Evolutionary conservation across 108 stramenopile species (phyloP).

Genomic region (Conticribra weissflogii): DNA sequence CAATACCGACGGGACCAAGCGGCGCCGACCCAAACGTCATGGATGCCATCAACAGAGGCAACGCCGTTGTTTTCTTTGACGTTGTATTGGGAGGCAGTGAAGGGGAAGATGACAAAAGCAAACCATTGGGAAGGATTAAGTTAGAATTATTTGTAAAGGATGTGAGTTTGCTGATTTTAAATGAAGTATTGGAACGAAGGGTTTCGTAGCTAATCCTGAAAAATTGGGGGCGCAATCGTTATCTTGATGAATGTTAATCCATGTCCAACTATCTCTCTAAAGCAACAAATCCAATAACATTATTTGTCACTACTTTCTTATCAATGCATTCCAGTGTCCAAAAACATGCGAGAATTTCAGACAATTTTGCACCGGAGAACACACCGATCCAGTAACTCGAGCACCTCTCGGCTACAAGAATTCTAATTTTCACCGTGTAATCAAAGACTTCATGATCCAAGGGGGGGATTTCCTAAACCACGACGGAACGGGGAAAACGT

Average conservation of each 20-base stretch:
- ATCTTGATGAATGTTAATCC: too few species aligned
- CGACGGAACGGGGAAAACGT: slow-evolving; percentile 91
- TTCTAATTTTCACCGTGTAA: slow-evolving; percentile 92
- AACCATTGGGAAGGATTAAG: slow-evolving; percentile 92
- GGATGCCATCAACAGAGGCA: slow-evolving; percentile 83
- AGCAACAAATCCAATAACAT: not conserved
- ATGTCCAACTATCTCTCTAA: too few species aligned
- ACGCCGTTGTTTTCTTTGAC: slow-evolving; percentile 88
- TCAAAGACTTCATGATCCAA: slow-evolving; percentile 92
- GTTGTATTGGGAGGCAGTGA: slow-evolving; percentile 66
- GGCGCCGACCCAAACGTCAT: slow-evolving; percentile 87
- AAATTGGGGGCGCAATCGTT: too few species aligned
- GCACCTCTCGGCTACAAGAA: slow-evolving; percentile 93
- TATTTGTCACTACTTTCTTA: not conserved
- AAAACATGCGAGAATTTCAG: slow-evolving; percentile 93
- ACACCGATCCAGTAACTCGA: slow-evolving; percentile 46
- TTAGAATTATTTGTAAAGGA: slow-evolving; percentile 93
- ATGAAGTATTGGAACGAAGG: too few species aligned
- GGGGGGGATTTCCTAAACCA: slow-evolving; percentile 95
- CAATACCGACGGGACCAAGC: not conserved
- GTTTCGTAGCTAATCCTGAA: too few species aligned
- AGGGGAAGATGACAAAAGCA: slow-evolving; percentile 52
- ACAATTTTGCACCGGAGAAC: slow-evolving; percentile 90
- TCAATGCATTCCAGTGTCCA: slow-evolving; percentile 61
- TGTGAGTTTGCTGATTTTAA: slow-evolving; percentile 61